These are phyloP conservation scores for Ramaria rubella DNA, from an alignment of 768 basidiomycete genomes.

Conservation along the genomic window DNA sequence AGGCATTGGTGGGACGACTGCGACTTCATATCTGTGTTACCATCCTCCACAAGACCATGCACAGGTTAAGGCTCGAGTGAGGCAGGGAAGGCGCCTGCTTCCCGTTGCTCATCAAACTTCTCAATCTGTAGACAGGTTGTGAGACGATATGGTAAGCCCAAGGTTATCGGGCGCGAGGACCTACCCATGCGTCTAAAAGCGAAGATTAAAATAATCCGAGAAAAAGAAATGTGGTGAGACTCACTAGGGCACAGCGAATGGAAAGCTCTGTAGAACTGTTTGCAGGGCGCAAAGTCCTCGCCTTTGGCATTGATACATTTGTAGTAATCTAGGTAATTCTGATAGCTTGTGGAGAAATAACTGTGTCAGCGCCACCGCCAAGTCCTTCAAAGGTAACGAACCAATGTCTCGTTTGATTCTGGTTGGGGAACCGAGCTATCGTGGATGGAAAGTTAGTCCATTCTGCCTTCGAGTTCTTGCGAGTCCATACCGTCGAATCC, in stretches of 20 bases:
- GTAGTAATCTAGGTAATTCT: conserved; percentile 98
- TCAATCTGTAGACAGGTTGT: conserved; percentile 54
- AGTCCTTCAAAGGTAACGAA: conserved; percentile 27
- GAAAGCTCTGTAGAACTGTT: conserved; percentile 95
- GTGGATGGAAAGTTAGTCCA: conserved; percentile 9
- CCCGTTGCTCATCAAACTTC: conserved; percentile 94
- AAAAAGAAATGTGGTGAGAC: conserved; percentile 29
- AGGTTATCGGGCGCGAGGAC: conserved; percentile 13
- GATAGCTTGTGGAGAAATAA: conserved; percentile 52
- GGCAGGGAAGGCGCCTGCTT: conserved; percentile 87
- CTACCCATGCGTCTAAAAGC: conserved; percentile 83
- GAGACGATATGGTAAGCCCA: conserved; percentile 6
- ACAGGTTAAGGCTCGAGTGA: conserved; percentile 65
- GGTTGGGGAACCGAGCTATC: conserved; percentile 81
- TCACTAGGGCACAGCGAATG: conserved; percentile 95
- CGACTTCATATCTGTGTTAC: not conserved
- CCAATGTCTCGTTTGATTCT: conserved; percentile 97
- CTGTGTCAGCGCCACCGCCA: not conserved
- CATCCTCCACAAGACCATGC: not conserved
- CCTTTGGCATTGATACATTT: conserved; percentile 96
- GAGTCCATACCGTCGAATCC: conserved; percentile 74
- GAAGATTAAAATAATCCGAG: conserved; percentile 6
- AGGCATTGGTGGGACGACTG: too few relatives aligned
- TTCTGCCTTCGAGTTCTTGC: not conserved
- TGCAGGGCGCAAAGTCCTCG: conserved; percentile 97